Conservation (phyloP, 2,329 filamentous ascomycete genomes). For the Periconia sp. region DNA sequence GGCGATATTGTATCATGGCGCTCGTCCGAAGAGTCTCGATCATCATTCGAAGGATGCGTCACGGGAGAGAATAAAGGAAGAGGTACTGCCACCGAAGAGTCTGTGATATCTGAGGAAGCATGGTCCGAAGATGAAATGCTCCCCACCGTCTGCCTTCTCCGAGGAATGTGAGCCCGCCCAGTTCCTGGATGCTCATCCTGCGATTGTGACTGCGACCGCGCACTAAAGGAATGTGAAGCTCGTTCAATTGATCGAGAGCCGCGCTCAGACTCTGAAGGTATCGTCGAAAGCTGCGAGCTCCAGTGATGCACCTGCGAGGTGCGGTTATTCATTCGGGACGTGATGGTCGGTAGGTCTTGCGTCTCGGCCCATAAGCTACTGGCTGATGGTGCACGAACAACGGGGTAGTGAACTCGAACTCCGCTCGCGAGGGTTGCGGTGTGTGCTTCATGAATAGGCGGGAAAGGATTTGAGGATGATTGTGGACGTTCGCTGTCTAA, state of each 20-base stretch:
- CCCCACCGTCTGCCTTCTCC: constrained; percentile 40
- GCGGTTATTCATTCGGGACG: constrained; percentile 48
- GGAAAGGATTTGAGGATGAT: constrained; percentile 33
- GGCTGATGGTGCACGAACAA: constrained; percentile 43
- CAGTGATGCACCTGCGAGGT: constrained; percentile 43
- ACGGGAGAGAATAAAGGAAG: constrained; percentile 44
- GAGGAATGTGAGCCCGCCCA: constrained; percentile 26
- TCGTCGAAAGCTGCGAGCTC: constrained; percentile 49
- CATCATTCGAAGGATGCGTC: constrained; percentile 29
- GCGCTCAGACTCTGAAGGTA: constrained; percentile 44
- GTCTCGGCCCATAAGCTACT: constrained; percentile 44
- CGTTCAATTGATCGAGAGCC: constrained; percentile 42
- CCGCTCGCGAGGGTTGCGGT: constrained; percentile 42
- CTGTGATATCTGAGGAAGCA: constrained; percentile 34
- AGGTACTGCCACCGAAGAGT: constrained; percentile 42
- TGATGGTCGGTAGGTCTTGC: constrained; percentile 38
- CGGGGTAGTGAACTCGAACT: constrained; percentile 42
- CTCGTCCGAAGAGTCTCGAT: constrained; percentile 38
- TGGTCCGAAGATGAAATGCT: constrained; percentile 44
- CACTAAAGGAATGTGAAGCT: constrained; percentile 38
- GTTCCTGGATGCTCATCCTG: constrained; percentile 35
- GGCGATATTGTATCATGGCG: constrained; percentile 48
- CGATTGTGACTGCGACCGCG: constrained; percentile 40
- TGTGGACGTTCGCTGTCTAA: constrained; percentile 41
- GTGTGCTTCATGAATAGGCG: constrained; percentile 43